Percentiles rank a stretch among this genome's conserved stretches.
phyloP scores from a whole-genome alignment of 306 rosid genomes.

The Acacia confusa region DNA sequence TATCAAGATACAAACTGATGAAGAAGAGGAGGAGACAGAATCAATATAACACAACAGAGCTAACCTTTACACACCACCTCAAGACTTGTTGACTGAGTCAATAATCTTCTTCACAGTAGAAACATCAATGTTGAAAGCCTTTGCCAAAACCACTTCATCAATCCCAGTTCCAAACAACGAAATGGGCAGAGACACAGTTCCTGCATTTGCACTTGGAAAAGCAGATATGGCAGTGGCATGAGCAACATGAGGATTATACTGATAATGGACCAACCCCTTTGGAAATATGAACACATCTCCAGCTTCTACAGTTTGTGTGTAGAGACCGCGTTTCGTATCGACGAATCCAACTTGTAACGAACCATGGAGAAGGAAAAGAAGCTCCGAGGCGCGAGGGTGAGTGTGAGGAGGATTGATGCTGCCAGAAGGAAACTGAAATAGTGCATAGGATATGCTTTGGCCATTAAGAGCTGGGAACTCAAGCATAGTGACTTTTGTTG shows the following conservation, averaged over 20 bases:
- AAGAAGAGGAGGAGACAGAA: neutral
- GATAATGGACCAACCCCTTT: conserved; percentile 39
- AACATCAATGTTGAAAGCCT: conserved; percentile 32
- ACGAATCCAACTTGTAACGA: conserved; percentile 39
- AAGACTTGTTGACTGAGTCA: neutral
- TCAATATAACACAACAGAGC: neutral
- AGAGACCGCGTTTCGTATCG: conserved; percentile 29
- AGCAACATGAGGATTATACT: conserved; percentile 22
- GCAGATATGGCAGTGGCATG: conserved; percentile 34
- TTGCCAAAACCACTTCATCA: conserved; percentile 30
- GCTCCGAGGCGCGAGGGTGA: conserved; percentile 35
- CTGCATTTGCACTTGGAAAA: conserved; percentile 46
- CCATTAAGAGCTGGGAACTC: conserved; percentile 29
- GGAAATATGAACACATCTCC: conserved; percentile 48
- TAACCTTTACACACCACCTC: neutral
- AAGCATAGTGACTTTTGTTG: conserved; percentile 19
- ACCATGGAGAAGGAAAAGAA: conserved; percentile 34
- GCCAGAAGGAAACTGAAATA: conserved; percentile 27
- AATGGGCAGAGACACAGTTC: conserved; percentile 29
- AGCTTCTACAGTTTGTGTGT: conserved; percentile 29
- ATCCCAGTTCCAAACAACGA: conserved; percentile 27
- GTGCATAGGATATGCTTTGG: conserved; percentile 25
- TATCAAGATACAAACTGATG: neutral
- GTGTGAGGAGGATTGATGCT: conserved; percentile 43
- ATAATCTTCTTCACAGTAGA: conserved; percentile 28